Evolutionary conservation across 805 yeast species (phyloP), one percentile per base, ranked within the genome.

Genomic region (Candida insectalens): DNA sequence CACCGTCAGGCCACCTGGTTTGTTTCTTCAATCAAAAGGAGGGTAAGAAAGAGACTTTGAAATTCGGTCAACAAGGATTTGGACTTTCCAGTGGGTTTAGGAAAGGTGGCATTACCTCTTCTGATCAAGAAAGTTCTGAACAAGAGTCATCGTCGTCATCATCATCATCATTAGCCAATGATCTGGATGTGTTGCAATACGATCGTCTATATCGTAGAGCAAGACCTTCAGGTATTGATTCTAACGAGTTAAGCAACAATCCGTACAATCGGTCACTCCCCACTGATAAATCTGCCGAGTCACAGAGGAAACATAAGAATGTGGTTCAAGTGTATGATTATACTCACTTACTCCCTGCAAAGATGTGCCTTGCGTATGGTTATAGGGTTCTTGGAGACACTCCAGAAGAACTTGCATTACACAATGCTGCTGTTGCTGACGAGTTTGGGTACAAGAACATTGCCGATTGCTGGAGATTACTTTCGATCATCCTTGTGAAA

Each of bases 11-110:
- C 0, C 74, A 74, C 38, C 60, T 88, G 33, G 79, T 88, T 1
- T 83, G 95, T 49, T 88, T 88, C 47, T 85, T 84, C 56, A 70
- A 79, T 7, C 76, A 80, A 0, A 71, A 71, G 32, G 65, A 58
- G 30, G 61, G 58, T 47, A 57, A 62, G 26, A 58, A 63, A 42
- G 55, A 58, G 28, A 41, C 45, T 10, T 67, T 74, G 29, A 67
- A 64, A 29, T 65, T 73, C 45, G 74, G 70, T 30, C 77, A 70
- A 34, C 71, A 67, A 29, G 78, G 75, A 1, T 71, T 72, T 36
- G 65, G 73, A 33, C 42, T 60, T 8, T 55, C 50, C 12, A 15
- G 20, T 12, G 32, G 32, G 10, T 8, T 21, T 12, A 7, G 40
- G 9, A 41, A 44, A 4, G 45, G 38, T 19, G 37, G 38, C 3